These are phyloP conservation scores for Trichoderma afroharzianum DNA, from an alignment of 2,329 filamentous ascomycete genomes.

Conservation along the genomic window DNA sequence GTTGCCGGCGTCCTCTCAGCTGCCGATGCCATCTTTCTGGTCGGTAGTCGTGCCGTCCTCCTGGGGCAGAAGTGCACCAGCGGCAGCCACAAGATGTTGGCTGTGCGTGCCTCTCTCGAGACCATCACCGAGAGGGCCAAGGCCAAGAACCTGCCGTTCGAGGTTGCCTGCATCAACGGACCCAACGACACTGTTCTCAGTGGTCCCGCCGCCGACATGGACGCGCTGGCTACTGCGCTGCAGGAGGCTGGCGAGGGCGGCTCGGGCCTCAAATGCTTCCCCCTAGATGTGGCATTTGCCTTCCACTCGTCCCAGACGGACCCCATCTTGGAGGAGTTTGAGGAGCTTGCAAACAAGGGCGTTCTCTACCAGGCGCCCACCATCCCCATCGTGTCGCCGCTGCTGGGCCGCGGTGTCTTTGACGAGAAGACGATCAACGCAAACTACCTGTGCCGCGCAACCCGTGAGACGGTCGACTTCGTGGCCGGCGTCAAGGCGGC, in stretches of 20 bases:
- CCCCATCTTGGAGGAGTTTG: slow-evolving; percentile 55
- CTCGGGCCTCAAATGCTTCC: slow-evolving; percentile 25
- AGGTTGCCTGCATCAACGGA: slow-evolving; percentile 56
- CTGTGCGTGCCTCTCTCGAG: slow-evolving; percentile 27
- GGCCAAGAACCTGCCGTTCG: slow-evolving; percentile 25
- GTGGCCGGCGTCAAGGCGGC: neutral
- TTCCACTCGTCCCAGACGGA: slow-evolving; percentile 54
- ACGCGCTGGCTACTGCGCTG: neutral
- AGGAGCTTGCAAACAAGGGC: slow-evolving; percentile 35
- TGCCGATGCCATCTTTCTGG: slow-evolving; percentile 58
- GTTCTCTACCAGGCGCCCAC: slow-evolving; percentile 38
- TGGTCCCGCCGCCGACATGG: slow-evolving; percentile 19
- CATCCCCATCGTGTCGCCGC: slow-evolving; percentile 64
- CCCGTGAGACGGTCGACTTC: neutral
- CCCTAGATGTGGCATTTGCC: slow-evolving; percentile 49
- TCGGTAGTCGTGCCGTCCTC: slow-evolving; percentile 56
- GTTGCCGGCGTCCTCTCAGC: slow-evolving; percentile 60
- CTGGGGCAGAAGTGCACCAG: slow-evolving; percentile 51
- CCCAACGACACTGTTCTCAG: slow-evolving; percentile 54
- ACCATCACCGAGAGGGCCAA: neutral
- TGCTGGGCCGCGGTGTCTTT: slow-evolving; percentile 34
- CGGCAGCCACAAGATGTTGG: slow-evolving; percentile 34
- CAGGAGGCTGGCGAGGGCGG: too few relatives aligned
- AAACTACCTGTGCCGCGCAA: neutral
- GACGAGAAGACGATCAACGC: neutral